Evolutionary conservation across 23 red algal genomes (phyloP), one percentile per base, ranked within the genome.

Genomic region (Gracilariopsis chorda): DNA sequence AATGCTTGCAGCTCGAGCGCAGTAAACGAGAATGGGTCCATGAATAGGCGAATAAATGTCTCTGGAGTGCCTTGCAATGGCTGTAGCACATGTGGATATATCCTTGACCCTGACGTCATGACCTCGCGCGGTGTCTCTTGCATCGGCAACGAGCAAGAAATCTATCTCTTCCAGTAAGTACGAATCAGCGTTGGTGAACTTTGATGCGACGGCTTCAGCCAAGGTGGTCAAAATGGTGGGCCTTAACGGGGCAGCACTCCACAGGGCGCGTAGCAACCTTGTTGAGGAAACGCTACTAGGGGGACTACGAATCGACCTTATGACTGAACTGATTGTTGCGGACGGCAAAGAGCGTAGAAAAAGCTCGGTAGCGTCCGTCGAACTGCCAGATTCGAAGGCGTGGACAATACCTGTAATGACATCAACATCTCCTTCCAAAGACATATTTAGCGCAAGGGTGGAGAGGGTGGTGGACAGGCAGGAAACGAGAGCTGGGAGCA

Each of bases 141-240:
- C 76, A 57, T 80, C 48, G 23, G 48, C 76, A 7, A 59, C 48
- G 33, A 80, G 48, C 13, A 80, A 45, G 34, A 80, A 80, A 43
- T 53, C 76, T 34, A 80, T 41, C 30, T 80, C 76, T 53, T 80
- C 76, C 42, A 80, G 76, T 48, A 80, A 80, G 23, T 37, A 59
- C 1, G 48, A 32, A 80, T 80, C 76, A 19, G 55, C 48, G 24
- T 80, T 16, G 1, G 76, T 80, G 76, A 53, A 57, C 48, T 57
- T 44, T 2, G 35, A 33, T 37, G 76, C 39, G 34, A 57, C 48
- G 9, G 16, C 76, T 41, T 80, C 48, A 41, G 76, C 46, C 35
- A 80, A 20, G 34, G 19, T 59, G 51, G 48, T 53, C 4, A 80
- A 19, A 53, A 80, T 39, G 1, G 76, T 39, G 51, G 48, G 48